Conservation (phyloP, 78 protist species). For the Cavenderia fasciculata region DNA sequence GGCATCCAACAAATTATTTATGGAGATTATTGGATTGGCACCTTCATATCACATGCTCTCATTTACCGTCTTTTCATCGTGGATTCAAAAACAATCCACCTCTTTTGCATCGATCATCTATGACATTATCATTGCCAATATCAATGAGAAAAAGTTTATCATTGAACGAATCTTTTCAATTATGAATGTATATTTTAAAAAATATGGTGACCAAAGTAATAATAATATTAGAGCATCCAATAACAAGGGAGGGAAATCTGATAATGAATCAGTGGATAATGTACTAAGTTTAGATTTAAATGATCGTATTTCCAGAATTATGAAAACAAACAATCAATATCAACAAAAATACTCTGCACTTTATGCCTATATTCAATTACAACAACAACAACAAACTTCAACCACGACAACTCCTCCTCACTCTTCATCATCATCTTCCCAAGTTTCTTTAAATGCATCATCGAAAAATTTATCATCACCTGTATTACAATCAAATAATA, state of each 20-base stretch:
- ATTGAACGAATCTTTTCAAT: constrained; percentile 3
- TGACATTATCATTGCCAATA: not conserved
- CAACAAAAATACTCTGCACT: constrained; percentile 19
- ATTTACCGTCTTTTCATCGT: not conserved
- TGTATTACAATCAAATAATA: no score
- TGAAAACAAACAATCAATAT: not conserved
- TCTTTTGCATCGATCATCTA: constrained; percentile 8
- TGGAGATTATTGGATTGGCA: not conserved
- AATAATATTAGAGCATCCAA: no score
- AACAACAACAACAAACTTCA: no score
- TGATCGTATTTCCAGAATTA: constrained; percentile 10
- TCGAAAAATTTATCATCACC: no score
- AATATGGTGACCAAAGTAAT: no score
- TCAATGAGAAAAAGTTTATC: not conserved
- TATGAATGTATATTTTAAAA: constrained; percentile 7
- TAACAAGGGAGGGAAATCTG: no score
- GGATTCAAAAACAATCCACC: constrained; percentile 13
- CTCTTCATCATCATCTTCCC: no score
- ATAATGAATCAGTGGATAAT: no score
- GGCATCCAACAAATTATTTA: not conserved
- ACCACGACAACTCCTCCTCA: no score
- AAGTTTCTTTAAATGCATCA: no score
- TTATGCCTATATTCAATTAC: no score
- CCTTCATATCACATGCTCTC: not conserved
- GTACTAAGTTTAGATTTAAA: no score